Conservation (phyloP, 192 early-diverging fungal species). For the Coemansia sp. region DNA sequence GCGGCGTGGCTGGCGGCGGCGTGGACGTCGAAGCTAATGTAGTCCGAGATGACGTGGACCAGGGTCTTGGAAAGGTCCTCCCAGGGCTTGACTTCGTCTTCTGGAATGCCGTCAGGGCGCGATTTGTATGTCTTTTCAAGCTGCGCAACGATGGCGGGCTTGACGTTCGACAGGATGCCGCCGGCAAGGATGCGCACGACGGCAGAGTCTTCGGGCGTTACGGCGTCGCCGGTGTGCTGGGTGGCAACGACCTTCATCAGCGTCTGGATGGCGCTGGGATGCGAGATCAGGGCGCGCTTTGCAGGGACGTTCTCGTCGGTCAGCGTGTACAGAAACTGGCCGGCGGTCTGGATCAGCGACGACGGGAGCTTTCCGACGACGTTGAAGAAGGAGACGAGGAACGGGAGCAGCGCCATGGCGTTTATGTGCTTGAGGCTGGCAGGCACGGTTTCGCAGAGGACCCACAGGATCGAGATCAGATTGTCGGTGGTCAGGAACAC, state of each 20-base stretch:
- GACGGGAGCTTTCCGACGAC: conserved; percentile 36
- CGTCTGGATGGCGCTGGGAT: conserved; percentile 55
- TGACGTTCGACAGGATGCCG: conserved; percentile 58
- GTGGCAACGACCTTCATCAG: conserved; percentile 54
- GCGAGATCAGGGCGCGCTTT: conserved; percentile 56
- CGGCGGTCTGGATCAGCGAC: conserved; percentile 51
- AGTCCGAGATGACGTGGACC: conserved; percentile 31
- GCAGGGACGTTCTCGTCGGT: conserved; percentile 72
- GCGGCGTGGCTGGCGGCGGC: conserved; percentile 23
- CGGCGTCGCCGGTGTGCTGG: neutral
- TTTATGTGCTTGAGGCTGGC: conserved; percentile 66
- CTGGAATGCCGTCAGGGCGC: conserved; percentile 25
- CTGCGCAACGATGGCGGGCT: conserved; percentile 22
- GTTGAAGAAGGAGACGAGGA: conserved; percentile 69
- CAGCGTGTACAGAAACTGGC: conserved; percentile 78
- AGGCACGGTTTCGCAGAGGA: conserved; percentile 67
- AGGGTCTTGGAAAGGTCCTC: conserved; percentile 36
- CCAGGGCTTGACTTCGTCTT: conserved; percentile 55
- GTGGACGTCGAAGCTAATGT: conserved; percentile 37
- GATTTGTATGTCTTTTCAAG: conserved; percentile 17
- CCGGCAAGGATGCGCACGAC: conserved; percentile 68
- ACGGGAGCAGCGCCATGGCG: conserved; percentile 57
- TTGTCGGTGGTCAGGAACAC: conserved; percentile 54
- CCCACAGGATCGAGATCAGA: conserved; percentile 43
- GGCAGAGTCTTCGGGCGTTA: conserved; percentile 54